phyloP scores from a whole-genome alignment of 345 rosid species.

The Arabis alpina region DNA sequence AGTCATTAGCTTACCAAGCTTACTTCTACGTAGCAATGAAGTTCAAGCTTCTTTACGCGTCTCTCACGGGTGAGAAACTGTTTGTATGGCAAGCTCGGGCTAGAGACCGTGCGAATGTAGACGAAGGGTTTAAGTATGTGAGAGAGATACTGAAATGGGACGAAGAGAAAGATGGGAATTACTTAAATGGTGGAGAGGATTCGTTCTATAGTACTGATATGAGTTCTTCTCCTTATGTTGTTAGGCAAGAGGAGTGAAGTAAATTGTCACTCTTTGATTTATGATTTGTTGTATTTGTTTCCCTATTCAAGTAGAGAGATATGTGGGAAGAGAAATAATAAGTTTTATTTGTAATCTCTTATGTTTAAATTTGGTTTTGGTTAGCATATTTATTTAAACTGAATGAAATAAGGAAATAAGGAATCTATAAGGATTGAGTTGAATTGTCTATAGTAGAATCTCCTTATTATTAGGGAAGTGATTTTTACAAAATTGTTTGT shows the following conservation, averaged over 20 bases:
- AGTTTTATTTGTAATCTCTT: conserved; percentile 2
- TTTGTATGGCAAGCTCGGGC: conserved; percentile 94
- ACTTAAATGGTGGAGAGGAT: conserved; percentile 75
- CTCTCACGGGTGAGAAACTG: conserved; percentile 74
- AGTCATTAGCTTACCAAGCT: conserved; percentile 87
- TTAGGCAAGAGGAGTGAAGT: conserved; percentile 36
- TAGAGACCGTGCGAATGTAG: conserved; percentile 70
- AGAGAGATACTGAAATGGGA: conserved; percentile 98
- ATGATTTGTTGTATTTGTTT: conserved; percentile 10
- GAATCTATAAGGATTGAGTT: too few species aligned
- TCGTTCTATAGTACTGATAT: conserved; percentile 91
- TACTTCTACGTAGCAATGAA: conserved; percentile 91
- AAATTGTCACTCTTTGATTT: conserved; percentile 13
- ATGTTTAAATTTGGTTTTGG: conserved; percentile 22
- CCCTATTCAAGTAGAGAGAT: background rate
- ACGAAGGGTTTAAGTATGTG: conserved; percentile 86
- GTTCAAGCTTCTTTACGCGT: conserved; percentile 88
- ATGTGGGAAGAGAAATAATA: background rate
- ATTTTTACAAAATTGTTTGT: too few species aligned
- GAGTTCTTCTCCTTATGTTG: conserved; percentile 74
- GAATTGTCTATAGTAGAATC: too few species aligned
- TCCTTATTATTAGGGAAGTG: too few species aligned
- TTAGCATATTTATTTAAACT: too few species aligned
- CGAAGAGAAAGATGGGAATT: conserved; percentile 86
- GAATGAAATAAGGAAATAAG: too few species aligned